phyloP scores from a whole-genome alignment of 371 early-diverging fungal species.

The Rhizopus sp. region DNA sequence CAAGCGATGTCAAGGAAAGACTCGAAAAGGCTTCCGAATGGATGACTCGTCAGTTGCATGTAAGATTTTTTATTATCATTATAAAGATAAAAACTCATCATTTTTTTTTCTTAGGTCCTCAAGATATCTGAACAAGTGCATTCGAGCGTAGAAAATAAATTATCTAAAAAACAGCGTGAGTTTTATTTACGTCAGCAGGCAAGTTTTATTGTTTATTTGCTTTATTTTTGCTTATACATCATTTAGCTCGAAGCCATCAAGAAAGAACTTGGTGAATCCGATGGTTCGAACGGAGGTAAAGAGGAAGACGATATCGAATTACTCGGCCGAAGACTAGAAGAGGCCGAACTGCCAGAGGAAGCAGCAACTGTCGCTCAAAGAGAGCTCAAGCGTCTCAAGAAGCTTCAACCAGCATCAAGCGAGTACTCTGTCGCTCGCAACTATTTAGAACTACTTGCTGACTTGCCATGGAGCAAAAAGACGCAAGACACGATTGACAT shows the following conservation, averaged over 20 bases:
- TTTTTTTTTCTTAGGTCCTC: not conserved
- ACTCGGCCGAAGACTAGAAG: conserved; percentile 51
- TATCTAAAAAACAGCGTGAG: conserved; percentile 81
- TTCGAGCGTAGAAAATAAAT: conserved; percentile 75
- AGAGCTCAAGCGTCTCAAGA: conserved; percentile 73
- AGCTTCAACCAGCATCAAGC: conserved; percentile 73
- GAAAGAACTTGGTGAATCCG: conserved; percentile 72
- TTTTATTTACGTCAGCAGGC: conserved; percentile 82
- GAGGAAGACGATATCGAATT: conserved; percentile 71
- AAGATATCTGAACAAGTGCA: conserved; percentile 61
- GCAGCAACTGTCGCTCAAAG: conserved; percentile 66
- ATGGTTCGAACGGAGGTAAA: conserved; percentile 23
- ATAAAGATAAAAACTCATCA: not conserved
- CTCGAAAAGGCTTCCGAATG: conserved; percentile 63
- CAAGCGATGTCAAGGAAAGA: conserved; percentile 59
- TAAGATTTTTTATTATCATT: conserved; percentile 22
- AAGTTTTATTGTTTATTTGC: conserved; percentile 9
- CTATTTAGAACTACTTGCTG: conserved; percentile 76
- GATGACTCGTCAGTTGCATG: conserved; percentile 78
- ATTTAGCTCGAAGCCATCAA: conserved; percentile 72
- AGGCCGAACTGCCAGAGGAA: conserved; percentile 70
- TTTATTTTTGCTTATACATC: not conserved
- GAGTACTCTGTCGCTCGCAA: conserved; percentile 82
- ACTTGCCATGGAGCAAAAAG: conserved; percentile 76
- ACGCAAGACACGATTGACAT: conserved; percentile 72